These are phyloP conservation scores for Tuber aestivum DNA, from an alignment of 495 filamentous ascomycete species.

Conservation along the genomic window DNA sequence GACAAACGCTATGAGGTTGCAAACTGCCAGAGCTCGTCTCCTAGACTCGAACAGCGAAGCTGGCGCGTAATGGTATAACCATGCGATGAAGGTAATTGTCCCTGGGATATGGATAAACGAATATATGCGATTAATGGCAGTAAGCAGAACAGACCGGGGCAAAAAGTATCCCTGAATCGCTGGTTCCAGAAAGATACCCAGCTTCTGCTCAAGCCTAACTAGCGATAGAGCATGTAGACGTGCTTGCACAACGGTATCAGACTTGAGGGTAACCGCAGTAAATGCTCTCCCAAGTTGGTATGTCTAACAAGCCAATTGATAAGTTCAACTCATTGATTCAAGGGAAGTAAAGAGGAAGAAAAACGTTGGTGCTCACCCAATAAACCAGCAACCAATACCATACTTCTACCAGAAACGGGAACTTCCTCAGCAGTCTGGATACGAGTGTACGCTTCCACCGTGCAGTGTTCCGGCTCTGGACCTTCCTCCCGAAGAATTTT, in stretches of 20 bases:
- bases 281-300: slow-evolving; percentile 61
- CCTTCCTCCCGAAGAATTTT: slow-evolving; percentile 24
- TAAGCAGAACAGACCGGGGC: slow-evolving; percentile 22
- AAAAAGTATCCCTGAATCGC: slow-evolving; percentile 31
- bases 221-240: slow-evolving; percentile 55
- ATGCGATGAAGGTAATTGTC: slow-evolving; percentile 64
- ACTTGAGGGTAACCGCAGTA: slow-evolving; percentile 55
- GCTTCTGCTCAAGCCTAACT: slow-evolving; percentile 51
- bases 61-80: slow-evolving; percentile 59
- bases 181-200: slow-evolving; percentile 50
- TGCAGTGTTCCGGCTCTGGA: slow-evolving; percentile 33
- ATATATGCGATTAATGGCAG: slow-evolving; percentile 58
- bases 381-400: slow-evolving; percentile 41
- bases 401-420: slow-evolving; percentile 38
- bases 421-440: slow-evolving; percentile 27
- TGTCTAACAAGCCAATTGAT: slow-evolving; percentile 14
- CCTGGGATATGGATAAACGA: slow-evolving; percentile 79
- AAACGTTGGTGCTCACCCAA: slow-evolving; percentile 23
- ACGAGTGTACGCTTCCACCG: slow-evolving; percentile 26
- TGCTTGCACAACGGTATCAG: slow-evolving; percentile 55
- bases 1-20: slow-evolving; percentile 70
- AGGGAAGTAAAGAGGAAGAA: too few relatives aligned
- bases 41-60: slow-evolving; percentile 55
- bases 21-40: slow-evolving; percentile 64
- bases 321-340: neutral